Evolutionary conservation across 176 grass and related monocot species (phyloP).

Genomic region (Saccharum officinarum): DNA sequence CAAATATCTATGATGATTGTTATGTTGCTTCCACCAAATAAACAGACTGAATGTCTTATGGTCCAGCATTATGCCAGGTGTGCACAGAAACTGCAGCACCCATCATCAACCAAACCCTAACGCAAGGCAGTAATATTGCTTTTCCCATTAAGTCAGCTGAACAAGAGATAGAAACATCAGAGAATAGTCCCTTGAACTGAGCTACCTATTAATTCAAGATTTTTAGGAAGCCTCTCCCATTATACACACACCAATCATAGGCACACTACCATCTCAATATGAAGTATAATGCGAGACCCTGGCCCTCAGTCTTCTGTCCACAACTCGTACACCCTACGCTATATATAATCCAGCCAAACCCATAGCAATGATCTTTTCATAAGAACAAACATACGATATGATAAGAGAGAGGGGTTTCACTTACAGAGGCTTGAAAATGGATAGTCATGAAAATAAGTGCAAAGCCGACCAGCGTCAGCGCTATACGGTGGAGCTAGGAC

Average conservation of each 20-base stretch:
- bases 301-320: not conserved
- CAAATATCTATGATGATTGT: conserved; percentile 3
- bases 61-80: not conserved
- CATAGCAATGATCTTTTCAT: not conserved
- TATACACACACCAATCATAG: not conserved
- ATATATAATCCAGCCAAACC: not conserved
- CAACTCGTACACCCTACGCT: not conserved
- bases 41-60: not conserved
- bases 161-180: not conserved
- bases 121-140: not conserved
- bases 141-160: not conserved
- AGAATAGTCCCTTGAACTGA: not conserved
- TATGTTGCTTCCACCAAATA: conserved; percentile 10
- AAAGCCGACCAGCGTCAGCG: conserved; percentile 48
- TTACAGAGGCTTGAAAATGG: conserved; percentile 75
- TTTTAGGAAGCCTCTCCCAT: not conserved
- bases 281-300: not conserved
- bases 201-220: conserved; percentile 4
- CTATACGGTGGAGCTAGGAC: conserved; percentile 70
- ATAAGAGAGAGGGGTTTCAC: conserved; percentile 24
- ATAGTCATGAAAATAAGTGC: conserved; percentile 76
- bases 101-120: not conserved
- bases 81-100: not conserved
- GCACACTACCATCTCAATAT: not conserved
- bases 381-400: not conserved